These are phyloP conservation scores for Arthrobotrys musiformis DNA, from an alignment of 2,329 filamentous ascomycete species.

Conservation along the genomic window DNA sequence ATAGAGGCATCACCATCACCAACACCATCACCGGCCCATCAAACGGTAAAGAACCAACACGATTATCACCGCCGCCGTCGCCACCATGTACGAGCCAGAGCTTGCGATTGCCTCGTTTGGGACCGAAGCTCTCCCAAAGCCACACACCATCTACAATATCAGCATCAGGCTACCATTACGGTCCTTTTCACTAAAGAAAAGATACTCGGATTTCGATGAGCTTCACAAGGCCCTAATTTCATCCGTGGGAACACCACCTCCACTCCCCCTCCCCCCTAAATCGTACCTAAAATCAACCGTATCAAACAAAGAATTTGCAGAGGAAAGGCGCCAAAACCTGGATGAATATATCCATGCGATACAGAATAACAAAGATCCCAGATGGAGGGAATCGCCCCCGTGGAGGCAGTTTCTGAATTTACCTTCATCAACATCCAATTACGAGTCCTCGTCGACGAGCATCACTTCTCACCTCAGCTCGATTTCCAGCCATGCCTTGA, in stretches of 20 bases:
- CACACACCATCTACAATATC: slow-evolving; percentile 59
- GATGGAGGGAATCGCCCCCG: slow-evolving; percentile 78
- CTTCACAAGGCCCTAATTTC: slow-evolving; percentile 73
- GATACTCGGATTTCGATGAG: slow-evolving; percentile 80
- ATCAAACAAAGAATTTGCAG: slow-evolving; percentile 75
- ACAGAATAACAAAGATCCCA: slow-evolving; percentile 76
- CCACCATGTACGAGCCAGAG: slow-evolving; percentile 30
- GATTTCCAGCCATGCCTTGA: slow-evolving; percentile 63
- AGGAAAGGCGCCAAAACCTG: slow-evolving; percentile 74
- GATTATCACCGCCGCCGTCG: not conserved
- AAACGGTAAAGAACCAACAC: not conserved
- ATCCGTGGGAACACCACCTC: slow-evolving; percentile 73
- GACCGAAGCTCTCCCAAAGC: slow-evolving; percentile 57
- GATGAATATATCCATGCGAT: slow-evolving; percentile 79
- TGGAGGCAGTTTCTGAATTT: slow-evolving; percentile 81
- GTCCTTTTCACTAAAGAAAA: slow-evolving; percentile 79
- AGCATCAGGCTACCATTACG: slow-evolving; percentile 78
- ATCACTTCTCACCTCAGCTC: slow-evolving; percentile 65
- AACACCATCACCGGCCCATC: not conserved
- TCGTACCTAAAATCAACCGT: slow-evolving; percentile 81
- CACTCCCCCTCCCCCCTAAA: slow-evolving; percentile 75
- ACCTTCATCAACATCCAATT: slow-evolving; percentile 66
- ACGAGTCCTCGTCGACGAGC: slow-evolving; percentile 62
- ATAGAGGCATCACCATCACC: not conserved
- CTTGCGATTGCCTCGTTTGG: slow-evolving; percentile 60